Evolutionary conservation across 1,284 basidiomycete species (phyloP).

Genomic region (Xanthoconium separans): DNA sequence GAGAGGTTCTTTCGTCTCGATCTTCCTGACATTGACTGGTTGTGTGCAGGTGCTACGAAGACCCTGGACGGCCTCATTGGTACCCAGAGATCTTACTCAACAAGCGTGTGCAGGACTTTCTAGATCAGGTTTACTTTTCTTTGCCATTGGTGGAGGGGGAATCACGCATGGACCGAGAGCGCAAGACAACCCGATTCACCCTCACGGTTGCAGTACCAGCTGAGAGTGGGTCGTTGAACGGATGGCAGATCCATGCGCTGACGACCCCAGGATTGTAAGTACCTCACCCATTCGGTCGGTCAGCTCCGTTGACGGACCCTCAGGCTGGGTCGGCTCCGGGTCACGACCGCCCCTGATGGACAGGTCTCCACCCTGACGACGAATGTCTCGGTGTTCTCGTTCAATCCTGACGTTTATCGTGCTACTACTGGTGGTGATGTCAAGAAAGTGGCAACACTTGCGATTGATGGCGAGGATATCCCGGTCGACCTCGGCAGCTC

Average conservation of each 20-base stretch:
- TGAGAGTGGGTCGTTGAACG: slow-evolving; percentile 65
- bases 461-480: slow-evolving; percentile 14
- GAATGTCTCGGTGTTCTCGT: slow-evolving; percentile 26
- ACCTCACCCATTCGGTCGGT: background rate
- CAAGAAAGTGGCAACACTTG: background rate
- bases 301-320: background rate
- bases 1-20: background rate
- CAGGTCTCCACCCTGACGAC: slow-evolving; percentile 21
- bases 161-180: background rate
- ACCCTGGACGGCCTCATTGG: slow-evolving; percentile 65
- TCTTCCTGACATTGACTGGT: background rate
- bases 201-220: slow-evolving; percentile 64
- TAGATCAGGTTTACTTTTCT: slow-evolving; percentile 38
- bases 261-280: slow-evolving; percentile 59
- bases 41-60: slow-evolving; percentile 58
- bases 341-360: slow-evolving; percentile 3
- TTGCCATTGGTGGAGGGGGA: background rate
- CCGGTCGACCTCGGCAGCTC: background rate
- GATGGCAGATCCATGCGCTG: slow-evolving; percentile 59
- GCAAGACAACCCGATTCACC: slow-evolving; percentile 46
- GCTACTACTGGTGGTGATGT: background rate
- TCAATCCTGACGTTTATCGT: slow-evolving; percentile 3
- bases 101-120: slow-evolving; percentile 52
- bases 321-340: slow-evolving; percentile 30
- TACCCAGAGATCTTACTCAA: slow-evolving; percentile 62